These are phyloP conservation scores for Sclerotinia nivalis DNA, from an alignment of 2,329 filamentous ascomycete genomes.

Conservation along the genomic window DNA sequence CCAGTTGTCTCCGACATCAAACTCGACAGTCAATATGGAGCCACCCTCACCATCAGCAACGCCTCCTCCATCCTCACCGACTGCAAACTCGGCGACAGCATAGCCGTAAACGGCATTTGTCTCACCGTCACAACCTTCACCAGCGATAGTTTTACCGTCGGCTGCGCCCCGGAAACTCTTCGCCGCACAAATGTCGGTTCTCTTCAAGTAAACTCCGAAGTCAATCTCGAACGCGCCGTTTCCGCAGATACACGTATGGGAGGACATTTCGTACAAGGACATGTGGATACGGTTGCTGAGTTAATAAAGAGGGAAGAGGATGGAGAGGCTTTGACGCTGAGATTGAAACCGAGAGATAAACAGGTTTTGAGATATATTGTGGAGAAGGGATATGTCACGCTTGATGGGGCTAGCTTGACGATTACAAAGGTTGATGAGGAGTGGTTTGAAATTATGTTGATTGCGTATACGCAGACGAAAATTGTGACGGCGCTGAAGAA, in stretches of 20 bases:
- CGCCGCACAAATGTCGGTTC: slow-evolving; percentile 91
- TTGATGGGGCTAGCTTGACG: slow-evolving; percentile 93
- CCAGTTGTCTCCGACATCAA: slow-evolving; percentile 82
- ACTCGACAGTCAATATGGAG: slow-evolving; percentile 80
- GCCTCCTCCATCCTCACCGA: slow-evolving; percentile 73
- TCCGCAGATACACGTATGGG: slow-evolving; percentile 93
- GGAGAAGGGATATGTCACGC: slow-evolving; percentile 92
- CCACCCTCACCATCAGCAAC: slow-evolving; percentile 82
- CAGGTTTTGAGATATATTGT: slow-evolving; percentile 83
- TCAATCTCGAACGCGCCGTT: slow-evolving; percentile 95
- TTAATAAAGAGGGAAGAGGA: slow-evolving; percentile 74
- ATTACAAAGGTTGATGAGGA: slow-evolving; percentile 79
- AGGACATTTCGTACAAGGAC: slow-evolving; percentile 96
- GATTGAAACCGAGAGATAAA: slow-evolving; percentile 70
- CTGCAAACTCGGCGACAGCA: slow-evolving; percentile 86
- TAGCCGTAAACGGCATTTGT: slow-evolving; percentile 93
- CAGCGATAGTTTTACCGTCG: slow-evolving; percentile 74
- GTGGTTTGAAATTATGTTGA: slow-evolving; percentile 97
- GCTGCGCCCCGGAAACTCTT: slow-evolving; percentile 92
- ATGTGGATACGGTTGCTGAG: slow-evolving; percentile 86
- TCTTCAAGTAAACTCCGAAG: slow-evolving; percentile 63
- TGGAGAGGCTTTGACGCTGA: slow-evolving; percentile 86
- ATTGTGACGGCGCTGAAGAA: slow-evolving; percentile 55
- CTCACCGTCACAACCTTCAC: slow-evolving; percentile 82
- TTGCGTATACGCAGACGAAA: slow-evolving; percentile 92